Evolutionary conservation across 2,329 filamentous ascomycete species (phyloP).

Genomic region (Pseudogymnoascus sp.): DNA sequence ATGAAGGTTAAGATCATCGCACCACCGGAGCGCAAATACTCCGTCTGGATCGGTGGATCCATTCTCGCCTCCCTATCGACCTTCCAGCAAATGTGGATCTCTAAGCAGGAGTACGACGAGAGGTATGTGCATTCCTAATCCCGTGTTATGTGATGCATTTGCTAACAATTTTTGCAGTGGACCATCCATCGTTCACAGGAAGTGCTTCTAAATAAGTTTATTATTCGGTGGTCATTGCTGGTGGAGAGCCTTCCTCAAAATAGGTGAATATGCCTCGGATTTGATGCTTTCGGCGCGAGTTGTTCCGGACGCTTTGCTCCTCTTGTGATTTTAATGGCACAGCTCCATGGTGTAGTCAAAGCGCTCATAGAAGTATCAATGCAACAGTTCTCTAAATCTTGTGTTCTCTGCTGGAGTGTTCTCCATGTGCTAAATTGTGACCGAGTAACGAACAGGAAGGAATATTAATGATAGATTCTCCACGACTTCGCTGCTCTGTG

Average conservation of each 20-base stretch:
- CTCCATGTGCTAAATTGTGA: background rate
- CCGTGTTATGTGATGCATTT: background rate
- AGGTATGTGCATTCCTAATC: background rate
- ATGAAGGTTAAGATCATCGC: constrained; percentile 99
- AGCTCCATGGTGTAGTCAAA: constrained; percentile 7
- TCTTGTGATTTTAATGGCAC: constrained; percentile 10
- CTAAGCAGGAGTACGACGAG: constrained; percentile 89
- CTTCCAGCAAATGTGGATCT: constrained; percentile 99
- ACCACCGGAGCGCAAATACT: constrained; percentile 99
- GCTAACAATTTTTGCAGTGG: constrained; percentile 82
- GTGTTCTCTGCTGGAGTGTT: background rate
- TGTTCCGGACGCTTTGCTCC: constrained; percentile 22
- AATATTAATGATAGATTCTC: background rate
- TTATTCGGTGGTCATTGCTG: background rate
- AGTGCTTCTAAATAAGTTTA: constrained; percentile 91
- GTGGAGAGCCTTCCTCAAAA: constrained; percentile 17
- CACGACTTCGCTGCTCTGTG: background rate
- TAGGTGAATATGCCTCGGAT: constrained; percentile 26
- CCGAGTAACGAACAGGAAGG: background rate
- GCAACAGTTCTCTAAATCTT: constrained; percentile 1
- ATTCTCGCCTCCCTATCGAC: constrained; percentile 98
- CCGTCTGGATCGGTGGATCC: constrained; percentile 99
- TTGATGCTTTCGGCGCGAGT: constrained; percentile 27
- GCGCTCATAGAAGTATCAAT: constrained; percentile 7
- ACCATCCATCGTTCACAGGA: constrained; percentile 98